A percentile compares a stretch with the other conserved stretches of the same genome.
Conservation (phyloP, 2,329 filamentous ascomycete genomes). For the Alternaria rosae region DNA sequence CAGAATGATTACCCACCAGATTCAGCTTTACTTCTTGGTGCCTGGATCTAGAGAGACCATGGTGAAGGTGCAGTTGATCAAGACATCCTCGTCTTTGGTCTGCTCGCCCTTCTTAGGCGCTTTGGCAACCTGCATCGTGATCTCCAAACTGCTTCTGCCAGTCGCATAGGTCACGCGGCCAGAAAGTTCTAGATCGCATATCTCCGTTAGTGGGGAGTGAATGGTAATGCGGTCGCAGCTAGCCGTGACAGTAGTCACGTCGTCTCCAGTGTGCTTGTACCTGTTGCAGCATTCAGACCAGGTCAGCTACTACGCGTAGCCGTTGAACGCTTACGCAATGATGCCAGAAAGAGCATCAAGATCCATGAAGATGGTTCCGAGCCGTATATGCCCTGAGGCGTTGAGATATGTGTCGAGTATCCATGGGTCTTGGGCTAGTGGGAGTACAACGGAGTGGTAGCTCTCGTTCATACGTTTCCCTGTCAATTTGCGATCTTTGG, state of each 20-base stretch:
- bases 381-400: constrained; percentile 73
- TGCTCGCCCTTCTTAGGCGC: constrained; percentile 66
- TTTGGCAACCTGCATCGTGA: constrained; percentile 76
- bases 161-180: constrained; percentile 75
- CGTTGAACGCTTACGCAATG: constrained; percentile 66
- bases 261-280: constrained; percentile 74
- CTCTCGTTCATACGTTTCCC: constrained; percentile 76
- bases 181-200: constrained; percentile 79
- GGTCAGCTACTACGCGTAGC: constrained; percentile 55
- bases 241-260: constrained; percentile 69
- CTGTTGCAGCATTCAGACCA: constrained; percentile 29
- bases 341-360: constrained; percentile 79
- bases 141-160: constrained; percentile 75
- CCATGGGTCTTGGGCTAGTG: constrained; percentile 77
- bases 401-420: constrained; percentile 81
- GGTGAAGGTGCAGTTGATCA: constrained; percentile 77
- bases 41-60: constrained; percentile 77
- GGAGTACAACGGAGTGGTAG: constrained; percentile 72
- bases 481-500: constrained; percentile 62
- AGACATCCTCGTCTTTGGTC: constrained; percentile 65
- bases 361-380: constrained; percentile 81
- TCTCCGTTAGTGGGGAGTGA: constrained; percentile 75
- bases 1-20: not conserved
- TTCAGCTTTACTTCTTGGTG: constrained; percentile 69
- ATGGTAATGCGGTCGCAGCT: constrained; percentile 71